Conservation (phyloP, 2,329 filamentous ascomycete species). For the Ophiostoma ips region DNA sequence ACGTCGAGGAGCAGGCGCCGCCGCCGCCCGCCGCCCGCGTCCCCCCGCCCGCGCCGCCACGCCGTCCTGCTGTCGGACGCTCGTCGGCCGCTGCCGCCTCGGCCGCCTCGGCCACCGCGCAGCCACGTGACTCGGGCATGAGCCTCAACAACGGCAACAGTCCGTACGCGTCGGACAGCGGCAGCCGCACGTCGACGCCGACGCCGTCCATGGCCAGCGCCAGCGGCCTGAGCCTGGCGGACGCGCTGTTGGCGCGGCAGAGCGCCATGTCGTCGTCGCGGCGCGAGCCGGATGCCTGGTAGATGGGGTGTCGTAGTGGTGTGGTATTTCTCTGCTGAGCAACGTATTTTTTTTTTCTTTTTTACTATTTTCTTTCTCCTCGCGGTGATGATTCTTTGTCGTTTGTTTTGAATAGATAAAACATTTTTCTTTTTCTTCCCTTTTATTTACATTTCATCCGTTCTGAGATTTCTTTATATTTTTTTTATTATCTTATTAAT, state of each 20-base stretch:
- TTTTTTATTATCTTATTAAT: too few relatives aligned
- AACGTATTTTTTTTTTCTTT: background rate
- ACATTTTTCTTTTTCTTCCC: background rate
- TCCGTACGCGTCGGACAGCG: constrained; percentile 29
- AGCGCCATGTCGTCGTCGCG: constrained; percentile 60
- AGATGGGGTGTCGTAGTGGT: constrained; percentile 2
- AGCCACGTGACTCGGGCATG: constrained; percentile 59
- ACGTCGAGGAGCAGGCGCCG: constrained; percentile 69
- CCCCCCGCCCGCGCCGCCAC: constrained; percentile 56
- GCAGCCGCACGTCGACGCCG: constrained; percentile 57
- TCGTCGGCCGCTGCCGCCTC: constrained; percentile 50
- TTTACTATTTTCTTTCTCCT: background rate
- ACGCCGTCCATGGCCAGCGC: constrained; percentile 48
- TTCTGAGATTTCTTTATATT: too few relatives aligned
- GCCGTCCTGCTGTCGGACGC: constrained; percentile 49
- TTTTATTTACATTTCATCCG: background rate
- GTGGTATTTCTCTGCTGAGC: too few relatives aligned
- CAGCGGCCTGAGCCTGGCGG: constrained; percentile 61
- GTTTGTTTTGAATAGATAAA: background rate
- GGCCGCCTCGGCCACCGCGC: constrained; percentile 32
- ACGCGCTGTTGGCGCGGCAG: constrained; percentile 64
- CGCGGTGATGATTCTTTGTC: background rate
- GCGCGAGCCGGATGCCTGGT: constrained; percentile 61
- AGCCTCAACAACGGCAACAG: constrained; percentile 39
- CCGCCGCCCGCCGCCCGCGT: constrained; percentile 46